Evolutionary conservation across 495 filamentous ascomycete genomes (phyloP).

Genomic region (Neurospora sp.): DNA sequence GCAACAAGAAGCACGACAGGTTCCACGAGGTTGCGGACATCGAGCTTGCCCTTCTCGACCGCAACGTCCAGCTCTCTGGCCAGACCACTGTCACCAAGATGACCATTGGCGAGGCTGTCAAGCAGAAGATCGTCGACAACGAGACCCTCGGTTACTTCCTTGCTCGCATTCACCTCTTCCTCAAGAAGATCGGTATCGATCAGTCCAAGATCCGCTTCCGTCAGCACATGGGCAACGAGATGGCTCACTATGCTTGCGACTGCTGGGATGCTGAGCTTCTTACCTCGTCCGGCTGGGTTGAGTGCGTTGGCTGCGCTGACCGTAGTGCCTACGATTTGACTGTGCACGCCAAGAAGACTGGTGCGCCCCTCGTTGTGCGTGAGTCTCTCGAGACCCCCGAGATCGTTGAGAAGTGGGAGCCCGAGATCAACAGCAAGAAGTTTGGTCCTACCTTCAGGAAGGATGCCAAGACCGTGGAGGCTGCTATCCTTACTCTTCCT

Average conservation of each 20-base stretch:
- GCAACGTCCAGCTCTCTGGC: conserved; percentile 61
- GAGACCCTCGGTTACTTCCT: conserved; percentile 86
- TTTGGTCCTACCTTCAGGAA: conserved; percentile 75
- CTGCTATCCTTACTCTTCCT: conserved; percentile 52
- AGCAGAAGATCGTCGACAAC: conserved; percentile 61
- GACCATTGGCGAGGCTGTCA: conserved; percentile 62
- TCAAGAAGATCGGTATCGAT: conserved; percentile 61
- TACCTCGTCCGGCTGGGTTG: conserved; percentile 75
- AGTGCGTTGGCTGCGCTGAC: conserved; percentile 80
- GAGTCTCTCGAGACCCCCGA: conserved; percentile 51
- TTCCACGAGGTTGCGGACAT: conserved; percentile 59
- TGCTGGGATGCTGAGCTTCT: conserved; percentile 79
- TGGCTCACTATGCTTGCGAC: conserved; percentile 72
- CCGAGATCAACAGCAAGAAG: conserved; percentile 76
- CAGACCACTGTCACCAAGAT: conserved; percentile 50
- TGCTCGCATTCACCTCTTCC: conserved; percentile 65
- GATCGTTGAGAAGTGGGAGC: conserved; percentile 60
- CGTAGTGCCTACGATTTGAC: conserved; percentile 70
- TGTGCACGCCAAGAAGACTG: conserved; percentile 74
- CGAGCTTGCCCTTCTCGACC: conserved; percentile 58
- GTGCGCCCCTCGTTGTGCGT: conserved; percentile 59
- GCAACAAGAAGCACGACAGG: conserved; percentile 59
- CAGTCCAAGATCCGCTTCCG: conserved; percentile 66
- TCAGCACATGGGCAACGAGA: conserved; percentile 75
- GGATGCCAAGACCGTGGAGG: conserved; percentile 64